Evolutionary conservation across 768 basidiomycete species (phyloP), one percentile per base, ranked within the genome.

Genomic region (Tricholoma flavovirens): DNA sequence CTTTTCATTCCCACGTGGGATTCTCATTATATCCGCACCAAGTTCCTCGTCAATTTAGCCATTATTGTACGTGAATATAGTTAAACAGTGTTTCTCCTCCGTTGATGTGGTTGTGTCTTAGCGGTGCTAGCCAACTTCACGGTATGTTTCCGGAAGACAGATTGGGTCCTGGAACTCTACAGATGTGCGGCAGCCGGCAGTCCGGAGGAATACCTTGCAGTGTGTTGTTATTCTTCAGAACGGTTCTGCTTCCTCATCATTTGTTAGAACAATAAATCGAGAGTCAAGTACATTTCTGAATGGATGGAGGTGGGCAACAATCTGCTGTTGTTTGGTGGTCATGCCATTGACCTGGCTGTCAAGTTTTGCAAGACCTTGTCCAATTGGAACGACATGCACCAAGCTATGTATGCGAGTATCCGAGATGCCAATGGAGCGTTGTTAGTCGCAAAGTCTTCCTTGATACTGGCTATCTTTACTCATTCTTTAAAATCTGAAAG

Each of bases 401-500:
- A 58, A 19, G n/a, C 6, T 0, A 15, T 30, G 14, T 49, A 59
- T 51, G 19, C 26, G 3, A 5, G 22, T 17, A 54, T 36, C 24
- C 58, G 51, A 52, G 17, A 1, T 1, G 50, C 6, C 24, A 66
- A 68, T 51, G 58, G 59, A 55, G 15, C 1, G n/a, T 58, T 59
- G 69, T 73, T 40, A 52, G 65, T 64, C 7, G 26, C 8, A 43
- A 10, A 22, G 9, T 24, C 5, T 52, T 21, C 14, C n/a, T 14
- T 15, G 19, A 30, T 38, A 22, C 33, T 40, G 3, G 29, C 33
- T 26, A 30, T 30, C 15, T 15, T 49, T 4, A 22, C 26, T 38
- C 19, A 42, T 56, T 43, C 15, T 29, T 17, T 3, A 26, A 26
- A 26, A 26, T 22, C 11, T 30, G 58, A 8, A 49, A 83, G 83